Percentiles rank a stretch among this genome's conserved stretches.
Evolutionary conservation across 345 rosid species (phyloP).

Genomic region (Eucalyptus brandiana): DNA sequence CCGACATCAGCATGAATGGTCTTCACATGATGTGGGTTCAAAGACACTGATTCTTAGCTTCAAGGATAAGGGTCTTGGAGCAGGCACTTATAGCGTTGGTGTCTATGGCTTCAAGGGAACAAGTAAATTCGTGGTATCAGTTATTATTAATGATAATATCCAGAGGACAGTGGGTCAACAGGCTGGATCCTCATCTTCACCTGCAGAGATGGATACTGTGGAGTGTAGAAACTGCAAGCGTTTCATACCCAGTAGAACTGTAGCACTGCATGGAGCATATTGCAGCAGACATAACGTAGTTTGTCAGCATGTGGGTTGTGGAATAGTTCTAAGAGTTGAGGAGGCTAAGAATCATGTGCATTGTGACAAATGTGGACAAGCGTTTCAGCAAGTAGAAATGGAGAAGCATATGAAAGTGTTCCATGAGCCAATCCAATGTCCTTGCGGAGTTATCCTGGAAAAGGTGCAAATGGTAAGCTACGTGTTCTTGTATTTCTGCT

Average conservation of each 20-base stretch:
- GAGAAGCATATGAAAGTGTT: slow-evolving; percentile 88
- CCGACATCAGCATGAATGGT: slow-evolving; percentile 83
- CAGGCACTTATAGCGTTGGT: slow-evolving; percentile 73
- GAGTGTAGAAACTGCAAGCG: slow-evolving; percentile 88
- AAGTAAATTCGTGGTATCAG: slow-evolving; percentile 42
- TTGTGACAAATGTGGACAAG: slow-evolving; percentile 81
- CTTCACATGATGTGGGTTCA: slow-evolving; percentile 82
- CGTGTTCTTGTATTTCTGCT: background rate
- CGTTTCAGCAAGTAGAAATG: slow-evolving; percentile 70
- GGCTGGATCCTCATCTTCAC: slow-evolving; percentile 33
- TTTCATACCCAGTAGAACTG: slow-evolving; percentile 72
- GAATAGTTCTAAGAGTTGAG: slow-evolving; percentile 62
- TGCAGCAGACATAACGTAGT: slow-evolving; percentile 76
- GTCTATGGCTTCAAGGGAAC: slow-evolving; percentile 78
- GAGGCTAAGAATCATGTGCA: slow-evolving; percentile 72
- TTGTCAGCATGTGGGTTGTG: slow-evolving; percentile 64
- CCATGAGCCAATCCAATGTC: slow-evolving; percentile 76
- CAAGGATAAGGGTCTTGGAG: slow-evolving; percentile 45
- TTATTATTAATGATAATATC: slow-evolving; percentile 34
- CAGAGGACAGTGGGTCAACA: slow-evolving; percentile 44
- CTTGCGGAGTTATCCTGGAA: slow-evolving; percentile 75
- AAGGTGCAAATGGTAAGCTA: slow-evolving; percentile 74
- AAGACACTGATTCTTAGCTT: slow-evolving; percentile 66
- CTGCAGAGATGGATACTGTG: slow-evolving; percentile 49
- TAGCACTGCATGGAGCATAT: slow-evolving; percentile 74